Conservation (phyloP, 805 yeast genomes). For the Sungouiella blattae region DNA sequence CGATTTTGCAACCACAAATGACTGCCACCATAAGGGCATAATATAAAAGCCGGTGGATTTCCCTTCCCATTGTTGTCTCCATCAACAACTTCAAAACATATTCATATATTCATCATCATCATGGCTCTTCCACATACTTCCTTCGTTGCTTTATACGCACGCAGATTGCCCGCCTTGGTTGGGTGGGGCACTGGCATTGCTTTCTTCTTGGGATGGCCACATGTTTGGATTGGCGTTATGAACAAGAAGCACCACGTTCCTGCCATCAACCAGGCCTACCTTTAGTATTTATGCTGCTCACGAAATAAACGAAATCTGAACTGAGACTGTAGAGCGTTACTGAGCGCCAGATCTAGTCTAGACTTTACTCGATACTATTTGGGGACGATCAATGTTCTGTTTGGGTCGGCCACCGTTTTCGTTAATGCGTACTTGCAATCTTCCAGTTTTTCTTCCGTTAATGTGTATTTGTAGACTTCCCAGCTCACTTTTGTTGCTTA, state of each 20-base stretch:
- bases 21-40: not conserved
- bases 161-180: constrained; percentile 29
- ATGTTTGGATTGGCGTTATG: constrained; percentile 19
- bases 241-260: constrained; percentile 28
- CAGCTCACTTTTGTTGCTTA: too few relatives aligned
- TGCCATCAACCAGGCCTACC: constrained; percentile 19
- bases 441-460: too few relatives aligned
- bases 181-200: constrained; percentile 31
- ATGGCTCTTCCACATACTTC: constrained; percentile 21
- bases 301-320: not conserved
- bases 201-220: constrained; percentile 37
- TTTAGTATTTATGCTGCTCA: constrained; percentile 5
- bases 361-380: too few relatives aligned
- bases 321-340: not conserved
- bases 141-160: constrained; percentile 19
- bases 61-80: not conserved
- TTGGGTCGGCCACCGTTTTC: too few relatives aligned
- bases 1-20: not conserved
- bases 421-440: too few relatives aligned
- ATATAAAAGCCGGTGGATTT: not conserved
- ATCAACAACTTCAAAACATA: not conserved
- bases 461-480: too few relatives aligned
- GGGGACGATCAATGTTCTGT: too few relatives aligned
- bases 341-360: too few relatives aligned
- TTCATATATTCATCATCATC: constrained; percentile 4